Evolutionary conservation across 176 grass and related monocot species (phyloP), one percentile per base, ranked within the genome.

Genomic region (Carex scoparia): DNA sequence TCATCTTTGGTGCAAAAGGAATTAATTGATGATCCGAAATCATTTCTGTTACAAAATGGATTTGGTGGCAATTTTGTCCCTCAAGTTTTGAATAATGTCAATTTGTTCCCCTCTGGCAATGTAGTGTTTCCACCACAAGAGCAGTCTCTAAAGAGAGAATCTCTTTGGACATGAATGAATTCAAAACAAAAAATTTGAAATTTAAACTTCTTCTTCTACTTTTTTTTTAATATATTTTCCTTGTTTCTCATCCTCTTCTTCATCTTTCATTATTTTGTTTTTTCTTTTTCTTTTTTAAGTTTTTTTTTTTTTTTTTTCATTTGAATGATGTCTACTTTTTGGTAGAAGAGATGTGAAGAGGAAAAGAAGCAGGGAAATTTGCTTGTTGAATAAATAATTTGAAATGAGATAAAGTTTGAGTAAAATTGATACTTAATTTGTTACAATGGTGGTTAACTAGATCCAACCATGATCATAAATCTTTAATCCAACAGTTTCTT

Each of bases 31-130:
- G 57, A 51, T 51, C 10, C 68, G 84, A 74, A 62, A 65, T 86
- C 79, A 42, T 14, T 67, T 35, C 49, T 86, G 65, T 11, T 86
- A 79, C 88, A 89, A 11, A 86, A 89, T 86, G 66, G 79, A 5
- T 53, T 84, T 42, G 64, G 46, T 68, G 42, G 23, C 38, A 83
- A 83, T 33, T 68, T 83, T 31, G 62, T 68, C 0, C 80, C 80
- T 83, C 80, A 83, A 31, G 12, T 83, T 16, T 62, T 89, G 57
- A 89, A 85, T 84, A 69, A 78, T 11, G 64, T 79, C 57, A 73
- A 44, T 44, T 57, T 28, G 42, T 66, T 84, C 5, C 16, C 28
- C 2, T 35, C 42, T 75, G 46, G 67, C 7, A 85, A 85, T 85
- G 68, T 76, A 58, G 51, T 72, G 64, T 76, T 84, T 16, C 4